Evolutionary conservation across 2,329 filamentous ascomycete species (phyloP).

Genomic region (Hymenoscyphus scutula): DNA sequence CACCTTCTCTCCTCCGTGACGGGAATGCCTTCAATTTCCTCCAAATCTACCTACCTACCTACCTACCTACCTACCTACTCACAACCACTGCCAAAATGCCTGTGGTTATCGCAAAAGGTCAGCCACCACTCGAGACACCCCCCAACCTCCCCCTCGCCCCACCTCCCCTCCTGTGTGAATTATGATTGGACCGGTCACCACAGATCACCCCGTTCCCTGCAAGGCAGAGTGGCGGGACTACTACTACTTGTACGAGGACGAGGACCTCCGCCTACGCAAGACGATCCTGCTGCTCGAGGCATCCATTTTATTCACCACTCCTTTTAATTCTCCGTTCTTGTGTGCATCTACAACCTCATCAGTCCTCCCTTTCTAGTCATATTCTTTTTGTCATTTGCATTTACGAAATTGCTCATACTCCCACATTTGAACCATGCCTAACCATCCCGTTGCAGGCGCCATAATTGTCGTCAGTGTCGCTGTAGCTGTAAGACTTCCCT

Average conservation of each 20-base stretch:
- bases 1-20: no score
- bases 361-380: background rate
- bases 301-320: conserved; percentile 3
- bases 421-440: conserved; percentile 30
- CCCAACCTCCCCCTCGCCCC: no score
- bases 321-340: background rate
- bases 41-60: background rate
- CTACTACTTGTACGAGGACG: no score
- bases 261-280: conserved; percentile 14
- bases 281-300: conserved; percentile 13
- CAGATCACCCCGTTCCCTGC: conserved; percentile 17
- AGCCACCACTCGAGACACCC: conserved; percentile 14
- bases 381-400: background rate
- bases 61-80: background rate
- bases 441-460: conserved; percentile 36
- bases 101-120: conserved; percentile 33
- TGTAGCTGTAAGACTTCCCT: conserved; percentile 32
- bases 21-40: no score
- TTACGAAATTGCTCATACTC: conserved; percentile 2
- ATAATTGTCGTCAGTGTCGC: conserved; percentile 35
- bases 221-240: conserved; percentile 17
- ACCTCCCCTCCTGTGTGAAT: no score
- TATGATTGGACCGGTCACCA: conserved; percentile 17
- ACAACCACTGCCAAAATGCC: conserved; percentile 27
- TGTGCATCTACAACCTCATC: background rate